These are phyloP conservation scores for Ceratobasidium papillatum DNA, from an alignment of 1,284 basidiomycete species.

Conservation along the genomic window DNA sequence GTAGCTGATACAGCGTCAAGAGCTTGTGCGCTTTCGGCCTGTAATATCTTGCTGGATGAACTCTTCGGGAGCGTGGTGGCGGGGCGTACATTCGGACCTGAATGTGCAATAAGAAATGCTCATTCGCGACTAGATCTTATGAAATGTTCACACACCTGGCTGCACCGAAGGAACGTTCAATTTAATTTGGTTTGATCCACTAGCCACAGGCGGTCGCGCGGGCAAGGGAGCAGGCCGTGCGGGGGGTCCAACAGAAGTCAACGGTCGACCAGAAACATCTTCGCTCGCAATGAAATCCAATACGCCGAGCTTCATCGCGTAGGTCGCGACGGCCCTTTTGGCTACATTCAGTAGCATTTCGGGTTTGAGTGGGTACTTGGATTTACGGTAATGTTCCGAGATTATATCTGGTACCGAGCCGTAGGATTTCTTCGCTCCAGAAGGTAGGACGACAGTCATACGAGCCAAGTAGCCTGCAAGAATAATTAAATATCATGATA, in stretches of 20 bases:
- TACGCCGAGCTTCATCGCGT: constrained; percentile 14
- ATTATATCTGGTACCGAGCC: neutral
- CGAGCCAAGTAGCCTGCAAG: constrained; percentile 16
- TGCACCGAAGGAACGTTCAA: neutral
- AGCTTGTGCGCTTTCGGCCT: too few relatives aligned
- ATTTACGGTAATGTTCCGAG: neutral
- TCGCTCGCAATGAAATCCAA: constrained; percentile 16
- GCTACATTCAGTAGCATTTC: neutral
- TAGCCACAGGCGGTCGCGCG: neutral
- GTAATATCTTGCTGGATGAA: too few relatives aligned
- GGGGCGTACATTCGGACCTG: neutral
- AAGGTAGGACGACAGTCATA: constrained; percentile 25
- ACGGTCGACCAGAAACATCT: neutral
- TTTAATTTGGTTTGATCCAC: neutral
- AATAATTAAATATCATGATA: neutral
- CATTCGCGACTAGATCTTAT: neutral
- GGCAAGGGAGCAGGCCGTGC: neutral
- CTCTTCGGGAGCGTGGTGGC: neutral
- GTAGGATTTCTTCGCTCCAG: constrained; percentile 13
- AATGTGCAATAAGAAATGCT: neutral
- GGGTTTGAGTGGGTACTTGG: neutral
- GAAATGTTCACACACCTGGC: neutral
- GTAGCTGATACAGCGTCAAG: neutral
- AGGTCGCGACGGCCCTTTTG: constrained; percentile 7
- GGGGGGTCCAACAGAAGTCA: neutral